Base-by-base conservation (phyloP, 441 rosid species). In the Euphorbia celastroides region DNA sequence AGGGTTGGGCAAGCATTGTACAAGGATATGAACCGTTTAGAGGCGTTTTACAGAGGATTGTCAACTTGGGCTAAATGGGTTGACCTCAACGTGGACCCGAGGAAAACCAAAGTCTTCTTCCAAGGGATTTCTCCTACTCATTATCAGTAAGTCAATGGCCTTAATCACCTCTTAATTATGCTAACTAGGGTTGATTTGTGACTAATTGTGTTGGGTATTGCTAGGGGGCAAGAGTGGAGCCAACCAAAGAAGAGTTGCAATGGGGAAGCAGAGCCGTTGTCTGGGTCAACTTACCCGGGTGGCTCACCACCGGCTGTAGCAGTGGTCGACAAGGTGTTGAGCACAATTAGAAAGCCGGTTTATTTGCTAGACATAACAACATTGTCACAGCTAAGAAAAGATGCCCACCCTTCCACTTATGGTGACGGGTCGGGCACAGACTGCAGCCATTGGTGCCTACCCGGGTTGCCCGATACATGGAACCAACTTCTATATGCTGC, bases 381-480 rank as follows among this genome's bases (percentile, higher is more conserved):
- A 68, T 84, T 93, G 23, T 89, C 99, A 0, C 68, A 88, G 80
- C 77, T 93, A 50, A 85, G 96, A 2, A 93, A 86, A 81, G 99
- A 93, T 74, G 97, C 90, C 0, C 99, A 93, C 68, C 99, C 99
- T 56, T 89, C 99, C 1, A 41, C 72, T 6, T 93, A 86, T 20
- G 88, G 95, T 17, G 79, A 38, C 8, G 78, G 77, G 0, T 67
- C 55, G 25, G 79, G 77, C 9, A 74, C 73, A 72, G 99, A 93
- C 65, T 93, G 99, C 80, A 93, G 93, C 81, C 99, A 93, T 27
- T 93, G 99, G 97, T 93, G 97, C 72, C 83, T 93, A 55, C 79
- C 89, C 5, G 97, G 99, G 13, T 89, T 93, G 75, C 99, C 99
- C 0, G 99, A 93, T 75, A 84, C 93, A 56, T 89, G 99, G 99